Evolutionary conservation across 2,329 filamentous ascomycete genomes (phyloP).

Genomic region (Trichoderma aggressivum): DNA sequence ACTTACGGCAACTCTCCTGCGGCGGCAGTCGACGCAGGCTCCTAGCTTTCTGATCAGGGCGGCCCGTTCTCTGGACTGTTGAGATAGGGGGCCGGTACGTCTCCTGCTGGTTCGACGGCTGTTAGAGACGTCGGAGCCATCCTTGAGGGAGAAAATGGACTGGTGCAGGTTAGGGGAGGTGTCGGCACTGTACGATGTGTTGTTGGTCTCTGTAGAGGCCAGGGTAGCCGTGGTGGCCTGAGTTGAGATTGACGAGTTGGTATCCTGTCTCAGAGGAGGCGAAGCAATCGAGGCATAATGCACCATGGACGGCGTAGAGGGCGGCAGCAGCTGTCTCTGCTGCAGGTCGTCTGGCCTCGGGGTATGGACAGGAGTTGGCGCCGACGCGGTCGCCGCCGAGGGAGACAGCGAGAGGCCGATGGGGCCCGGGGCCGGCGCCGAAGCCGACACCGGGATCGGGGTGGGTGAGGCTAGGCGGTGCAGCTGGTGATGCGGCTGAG

Average conservation of each 20-base stretch:
- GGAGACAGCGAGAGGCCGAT: constrained; percentile 18
- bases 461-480: constrained; percentile 14
- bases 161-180: constrained; percentile 50
- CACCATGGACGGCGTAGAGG: constrained; percentile 21
- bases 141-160: constrained; percentile 54
- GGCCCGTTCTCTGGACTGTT: constrained; percentile 56
- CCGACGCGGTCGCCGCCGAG: constrained; percentile 18
- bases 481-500: constrained; percentile 9
- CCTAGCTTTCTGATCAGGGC: constrained; percentile 58
- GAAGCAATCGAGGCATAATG: constrained; percentile 28
- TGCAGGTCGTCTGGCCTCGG: constrained; percentile 18
- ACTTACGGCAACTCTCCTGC: constrained; percentile 58
- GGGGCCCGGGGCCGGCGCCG: constrained; percentile 18
- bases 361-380: constrained; percentile 18
- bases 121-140: constrained; percentile 52
- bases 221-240: constrained; percentile 44
- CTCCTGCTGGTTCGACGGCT: constrained; percentile 54
- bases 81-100: constrained; percentile 57
- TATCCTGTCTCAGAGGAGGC: constrained; percentile 45
- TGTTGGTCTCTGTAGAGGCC: constrained; percentile 46
- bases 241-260: constrained; percentile 52
- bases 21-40: constrained; percentile 54
- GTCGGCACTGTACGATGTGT: constrained; percentile 51
- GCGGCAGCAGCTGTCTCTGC: constrained; percentile 10
- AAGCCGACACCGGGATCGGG: constrained; percentile 9